Evolutionary conservation across 805 yeast species (phyloP), one percentile per base, ranked within the genome.

Genomic region (Saturnispora mendoncae): DNA sequence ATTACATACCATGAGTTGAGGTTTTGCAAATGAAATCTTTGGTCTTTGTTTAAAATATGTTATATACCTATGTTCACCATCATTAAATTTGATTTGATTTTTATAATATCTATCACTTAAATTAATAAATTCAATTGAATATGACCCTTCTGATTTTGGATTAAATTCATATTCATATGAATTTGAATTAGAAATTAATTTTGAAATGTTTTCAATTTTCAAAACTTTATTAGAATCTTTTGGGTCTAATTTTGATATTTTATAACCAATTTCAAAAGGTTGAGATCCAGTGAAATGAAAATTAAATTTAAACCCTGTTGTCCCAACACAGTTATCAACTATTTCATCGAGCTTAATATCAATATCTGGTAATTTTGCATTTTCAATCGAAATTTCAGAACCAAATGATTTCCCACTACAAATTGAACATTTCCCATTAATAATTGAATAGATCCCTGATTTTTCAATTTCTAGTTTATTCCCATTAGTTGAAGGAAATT

Each of bases 281-380:
- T 95, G 83, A 23, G 78, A 74, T 14, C 98, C 97, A 4, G 23
- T 60, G 44, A 88, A 67, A 38, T 80, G 84, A 46, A 85, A 86
- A 25, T 71, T 68, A 45, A 87, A 76, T 19, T 66, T 66, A 50
- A 68, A 75, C 0, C 97, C 98, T 7, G 86, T 79, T 34, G 87
- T 85, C 0, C 98, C 98, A 24, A 92, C 83, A 64, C 99, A 92
- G 37, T 81, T 75, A 53, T 90, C 97, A 20, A 76, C 67, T 2
- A 90, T 76, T 3, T 90, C 76, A 12, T 66, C 66, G 1, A 86
- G 76, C 2, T 50, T 34, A 13, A 75, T 67, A 2, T 55, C 54
- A 15, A 70, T 63, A 2, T 71, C 67, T 3, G 73, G 74, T 29
- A 48, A 39, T 2, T 56, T 56, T 1, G 71, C 73, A 10, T 56